Base-by-base conservation (phyloP, 1,284 basidiomycete species). In the Cutaneotrichosporon sp. region DNA sequence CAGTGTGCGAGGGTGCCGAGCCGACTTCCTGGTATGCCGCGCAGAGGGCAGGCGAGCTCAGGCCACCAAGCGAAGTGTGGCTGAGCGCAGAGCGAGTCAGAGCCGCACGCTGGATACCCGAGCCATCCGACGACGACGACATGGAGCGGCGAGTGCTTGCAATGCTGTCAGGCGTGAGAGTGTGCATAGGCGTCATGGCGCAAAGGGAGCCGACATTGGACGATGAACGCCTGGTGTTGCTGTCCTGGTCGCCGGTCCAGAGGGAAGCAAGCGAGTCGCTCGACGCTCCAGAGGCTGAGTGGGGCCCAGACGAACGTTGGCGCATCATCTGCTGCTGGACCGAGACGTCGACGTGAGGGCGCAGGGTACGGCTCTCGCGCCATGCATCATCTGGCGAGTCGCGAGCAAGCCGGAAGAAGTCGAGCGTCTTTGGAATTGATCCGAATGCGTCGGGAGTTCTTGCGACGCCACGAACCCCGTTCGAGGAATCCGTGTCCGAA, bases 381-480 rank as follows among this genome's bases (percentile, higher is more conserved):
- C 76, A 79, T 4, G 74, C 75, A 21, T 72, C 69, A 42, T 79
- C 76, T 16, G 76, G 71, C 9, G 67, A 69, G 58, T 74, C 71
- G 26, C 74, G 71, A 16, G 67, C 61, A 47, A 77, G 69, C 30
- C 73, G 65, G 69, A 77, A 77, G 63, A 72, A 77, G 13, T 73
- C 75, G 62, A 76, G 69, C 10, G 65, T 69, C 47, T 74, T 74
- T 42, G 77, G 76, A 2, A 72, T 74, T 9, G 76, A 77, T 8
- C 22, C 49, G 7, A 53, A 14, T 16, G 51, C 51, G 18, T 53
- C 51, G 34, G 56, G 40, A 22, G 60, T 50, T n/a, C 42, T 57
- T 31, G 30, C 56, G 51, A 46, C 38, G 11, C 26, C 56, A 42
- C 60, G 52, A 53, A 59, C 55, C 21, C 60, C 62, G 21, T 70